Base-by-base conservation (phyloP, 2,329 filamentous ascomycete genomes). In the Cladosporium sp. region DNA sequence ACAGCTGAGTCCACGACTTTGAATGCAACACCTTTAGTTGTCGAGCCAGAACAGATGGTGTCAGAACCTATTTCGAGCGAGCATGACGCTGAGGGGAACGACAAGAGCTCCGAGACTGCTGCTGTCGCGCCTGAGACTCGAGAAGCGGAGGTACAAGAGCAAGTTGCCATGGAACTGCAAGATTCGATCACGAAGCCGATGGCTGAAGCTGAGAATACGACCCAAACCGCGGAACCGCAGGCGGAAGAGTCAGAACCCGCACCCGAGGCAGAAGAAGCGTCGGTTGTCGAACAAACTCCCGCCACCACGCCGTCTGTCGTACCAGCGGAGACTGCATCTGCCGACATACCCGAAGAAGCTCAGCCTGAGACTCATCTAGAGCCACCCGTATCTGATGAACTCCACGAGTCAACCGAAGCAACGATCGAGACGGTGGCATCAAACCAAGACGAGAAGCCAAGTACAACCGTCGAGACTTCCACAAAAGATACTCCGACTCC, bases 51-150 rank as follows among this genome's bases (percentile, higher is more conserved):
- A 28, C 36, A 34, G 10, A 34, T n/a, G 8, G n/a, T n/a, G n/a
- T n/a, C 36, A 7, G 37, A 34, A n/a, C 25, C 50, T 34, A 37
- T 20, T 4, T 13, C n/a, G n/a, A n/a, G 15, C 49, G 39, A 20
- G 17, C 35, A 72, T 48, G 65, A 66, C 58, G 36, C 22, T 10
- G 25, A 53, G 39, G 15, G 28, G 32, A 32, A 47, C 2, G 40
- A 55, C 13, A 36, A 12, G 28, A 19, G 10, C 9, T 4, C 10
- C 6, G 42, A 45, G 25, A 15, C 24, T 17, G 28, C 4, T 22
- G 20, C n/a, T 2, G 24, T 34, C 17, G 37, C 36, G 15, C 5
- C 25, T 20, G 19, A 24, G 15, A n/a, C 37, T 35, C 28, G 12
- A 10, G 50, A 42, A 40, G 1, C 20, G 4, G 37, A 54, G 28